Evolutionary conservation across 2,329 filamentous ascomycete species (phyloP).

Genomic region (Trichophyton mentagrophytes): DNA sequence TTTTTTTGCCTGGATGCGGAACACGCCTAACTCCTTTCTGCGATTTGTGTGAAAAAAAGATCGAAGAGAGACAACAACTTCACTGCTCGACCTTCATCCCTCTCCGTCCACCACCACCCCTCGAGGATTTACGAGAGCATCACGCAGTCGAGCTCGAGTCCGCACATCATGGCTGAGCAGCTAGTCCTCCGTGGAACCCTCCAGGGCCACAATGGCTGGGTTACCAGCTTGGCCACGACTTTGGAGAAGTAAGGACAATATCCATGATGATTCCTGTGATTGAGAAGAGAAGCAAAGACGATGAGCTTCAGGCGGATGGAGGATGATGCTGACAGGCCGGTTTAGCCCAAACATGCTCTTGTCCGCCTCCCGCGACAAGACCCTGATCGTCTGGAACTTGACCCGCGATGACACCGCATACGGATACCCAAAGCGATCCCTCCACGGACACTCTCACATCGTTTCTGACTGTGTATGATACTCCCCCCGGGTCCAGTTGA

Average conservation of each 20-base stretch:
- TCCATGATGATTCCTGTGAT: constrained; percentile 6
- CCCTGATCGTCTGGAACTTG: constrained; percentile 99
- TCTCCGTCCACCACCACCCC: constrained; percentile 20
- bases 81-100: constrained; percentile 26
- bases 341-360: constrained; percentile 97
- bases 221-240: constrained; percentile 95
- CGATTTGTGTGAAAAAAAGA: constrained; percentile 26
- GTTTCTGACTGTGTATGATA: constrained; percentile 96
- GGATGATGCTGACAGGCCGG: constrained; percentile 25
- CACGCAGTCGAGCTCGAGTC: constrained; percentile 24
- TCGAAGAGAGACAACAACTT: constrained; percentile 1
- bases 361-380: constrained; percentile 94
- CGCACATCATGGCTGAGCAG: constrained; percentile 68
- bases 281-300: neutral
- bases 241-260: constrained; percentile 74
- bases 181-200: constrained; percentile 93
- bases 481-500: constrained; percentile 10
- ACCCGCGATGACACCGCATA: constrained; percentile 97
- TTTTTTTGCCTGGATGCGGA: constrained; percentile 22
- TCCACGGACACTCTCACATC: constrained; percentile 98
- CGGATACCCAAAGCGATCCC: constrained; percentile 97
- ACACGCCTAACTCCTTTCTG: constrained; percentile 12
- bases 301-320: constrained; percentile 1
- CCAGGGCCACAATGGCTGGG: constrained; percentile 99
- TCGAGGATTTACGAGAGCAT: constrained; percentile 22